Base-by-base conservation (phyloP, 2,329 filamentous ascomycete species). In the Ceratocystis eucalypticola region DNA sequence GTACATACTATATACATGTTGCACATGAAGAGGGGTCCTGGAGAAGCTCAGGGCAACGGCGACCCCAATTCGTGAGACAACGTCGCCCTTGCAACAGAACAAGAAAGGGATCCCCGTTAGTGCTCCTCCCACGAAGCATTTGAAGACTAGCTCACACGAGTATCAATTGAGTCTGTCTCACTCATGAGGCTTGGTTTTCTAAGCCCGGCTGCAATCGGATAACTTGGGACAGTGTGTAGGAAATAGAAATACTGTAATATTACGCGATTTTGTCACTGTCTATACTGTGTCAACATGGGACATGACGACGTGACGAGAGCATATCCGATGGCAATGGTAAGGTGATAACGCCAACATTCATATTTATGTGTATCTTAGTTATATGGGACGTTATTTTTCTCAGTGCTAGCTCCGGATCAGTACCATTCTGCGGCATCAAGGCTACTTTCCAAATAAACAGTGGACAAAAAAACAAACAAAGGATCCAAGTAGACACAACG, bases 401-500 rank as follows among this genome's bases (percentile, higher is more conserved):
- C 12, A 5, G 37, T 41, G 37, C 10, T 15, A 41, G 12, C 10
- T 41, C 37, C 37, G 37, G 37, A 41, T 41, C 37, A 41, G 37
- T 15, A 41, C 3, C 10, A 41, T 41, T 41, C 37, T 41, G 48
- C 48, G n/a, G 10, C 28, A 37, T 61, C 17, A 63, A n/a, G 22
- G n/a, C 25, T 22, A 61, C 25, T 12, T 53, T 53, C 22, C 48
- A 59, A n/a, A 59, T 57, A 20, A 6, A 17, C 22, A 59, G n/a
- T 2, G 12, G 44, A 62, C n/a, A 62, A 62, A 66, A 45, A 37
- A 62, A 41, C 17, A 61, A 65, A 30, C 12, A 55, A 62, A 22
- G 20, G 30, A 48, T 28, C 22, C 41, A 66, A 55, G 44, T 28
- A 17, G 25, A 22, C 30, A n/a, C 10, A 55, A 15, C 33, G 10